Evolutionary conservation across 331 rosid species (phyloP), one percentile per base, ranked within the genome.

Genomic region (Malus hybrid): DNA sequence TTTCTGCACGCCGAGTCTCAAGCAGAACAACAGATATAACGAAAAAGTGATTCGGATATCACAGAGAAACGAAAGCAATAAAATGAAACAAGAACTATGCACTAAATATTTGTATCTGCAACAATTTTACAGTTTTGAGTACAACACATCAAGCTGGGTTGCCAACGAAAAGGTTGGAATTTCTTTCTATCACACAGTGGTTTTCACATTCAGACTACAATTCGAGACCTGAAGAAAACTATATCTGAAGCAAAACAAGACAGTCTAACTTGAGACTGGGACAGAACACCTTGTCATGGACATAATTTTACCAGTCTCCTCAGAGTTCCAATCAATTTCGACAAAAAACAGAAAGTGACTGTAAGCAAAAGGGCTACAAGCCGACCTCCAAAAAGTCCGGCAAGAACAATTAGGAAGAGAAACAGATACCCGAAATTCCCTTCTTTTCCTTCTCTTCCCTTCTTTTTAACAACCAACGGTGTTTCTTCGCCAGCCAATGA

Each of bases 381-480:
- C 7, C 90, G 81, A 31, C 97, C 93, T 19, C 83, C 78, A 16
- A 81, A 71, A 54, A 93, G 91, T n/a, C 98, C 98, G 62, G 71
- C 54, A 48, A 93, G 95, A 52, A 69, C 82, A 24, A 89, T 73
- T 10, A 87, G 19, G 60, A 87, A 13, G 59, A 87, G 60, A 77
- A 80, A 56, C 33, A 57, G 31, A 64, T 77, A 77, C 34, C 88
- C 80, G 32, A 80, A 87, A 76, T 70, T 76, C 77, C 85, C 83
- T 67, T 64, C 65, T 42, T 10, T 42, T 46, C 77, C 77, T 16
- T 29, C 81, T 16, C 52, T 13, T 60, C 78, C 12, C 39, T 61
- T 73, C 63, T 12, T 77, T 59, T 54, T 54, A 24, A 12, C 34
- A 77, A 52, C 20, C 80, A 70, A n/a, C 1, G 10, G 39, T 36